Evolutionary conservation across 2,329 filamentous ascomycete genomes (phyloP), one percentile per base, ranked within the genome.

Genomic region (Diaporthe vexans): DNA sequence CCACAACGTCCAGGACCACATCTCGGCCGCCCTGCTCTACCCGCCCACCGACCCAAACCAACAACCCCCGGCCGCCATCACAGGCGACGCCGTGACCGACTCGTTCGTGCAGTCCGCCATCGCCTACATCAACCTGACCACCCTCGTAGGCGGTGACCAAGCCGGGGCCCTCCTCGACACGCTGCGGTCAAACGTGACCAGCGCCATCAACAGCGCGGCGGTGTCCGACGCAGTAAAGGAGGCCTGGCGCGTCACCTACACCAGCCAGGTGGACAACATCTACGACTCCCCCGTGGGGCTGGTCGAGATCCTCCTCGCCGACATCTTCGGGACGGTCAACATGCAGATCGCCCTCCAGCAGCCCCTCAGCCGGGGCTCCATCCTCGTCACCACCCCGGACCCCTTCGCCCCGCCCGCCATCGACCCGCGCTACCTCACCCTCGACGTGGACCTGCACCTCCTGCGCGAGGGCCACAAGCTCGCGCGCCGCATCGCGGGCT

Each of bases 371-470:
- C 85, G 89, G 0, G 89, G 89, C 13, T 83, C 85, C 40, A 86
- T 90, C 75, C 89, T 89, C 79, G 84, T 17, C 48, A 83, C 83
- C 7, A 85, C 88, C 46, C 87, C 88, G 70, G 86, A 88, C 56
- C 57, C 56, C 24, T 75, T 75, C 33, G 61, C 72, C 11, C 46
- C 70, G 10, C 77, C 86, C 84, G 37, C 86, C 84, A 70, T 90
- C 83, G 81, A 86, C 88, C 79, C 77, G 72, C 78, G 81, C 56
- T 78, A 81, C 19, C 77, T 84, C 74, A 85, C 84, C 33, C 83
- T 89, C 76, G 87, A 89, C 13, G 83, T 89, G 57, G 90, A 91
- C 76, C 79, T 88, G 48, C 86, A 86, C 76, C 85, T 84, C 26
- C 85, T 89, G 61, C 81, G 79, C 33, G 79, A 81, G 51, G 81